Conservation (phyloP, 1,284 basidiomycete species). For the Singerocomus inundabilis region DNA sequence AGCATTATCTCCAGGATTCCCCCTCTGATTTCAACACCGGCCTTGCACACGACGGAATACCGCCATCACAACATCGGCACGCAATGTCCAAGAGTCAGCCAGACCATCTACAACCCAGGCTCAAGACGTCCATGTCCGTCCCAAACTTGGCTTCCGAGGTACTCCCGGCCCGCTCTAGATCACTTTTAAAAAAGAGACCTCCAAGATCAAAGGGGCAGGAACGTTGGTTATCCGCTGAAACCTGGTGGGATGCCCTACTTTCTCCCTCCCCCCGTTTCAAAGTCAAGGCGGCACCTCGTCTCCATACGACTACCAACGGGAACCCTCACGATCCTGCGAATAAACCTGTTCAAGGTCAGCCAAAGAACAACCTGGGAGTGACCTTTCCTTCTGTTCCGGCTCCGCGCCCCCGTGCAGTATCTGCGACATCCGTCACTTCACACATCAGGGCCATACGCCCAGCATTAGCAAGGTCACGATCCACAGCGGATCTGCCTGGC, state of each 20-base stretch:
- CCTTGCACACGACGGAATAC: neutral
- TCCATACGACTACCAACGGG: slow-evolving; percentile 24
- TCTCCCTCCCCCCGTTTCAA: slow-evolving; percentile 71
- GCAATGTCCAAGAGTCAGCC: slow-evolving; percentile 1
- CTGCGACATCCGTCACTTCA: slow-evolving; percentile 5
- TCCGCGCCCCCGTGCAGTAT: slow-evolving; percentile 25
- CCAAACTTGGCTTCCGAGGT: slow-evolving; percentile 51
- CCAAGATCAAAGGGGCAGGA: slow-evolving; percentile 44
- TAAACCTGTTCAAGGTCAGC: slow-evolving; percentile 39
- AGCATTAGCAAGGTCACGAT: slow-evolving; percentile 49
- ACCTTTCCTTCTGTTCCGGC: slow-evolving; percentile 9
- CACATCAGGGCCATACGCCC: slow-evolving; percentile 30
- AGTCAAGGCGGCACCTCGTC: slow-evolving; percentile 29
- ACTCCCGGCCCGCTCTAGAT: neutral
- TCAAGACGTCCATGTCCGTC: slow-evolving; percentile 56
- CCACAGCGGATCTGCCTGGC: slow-evolving; percentile 37
- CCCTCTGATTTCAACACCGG: neutral
- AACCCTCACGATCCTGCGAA: slow-evolving; percentile 51
- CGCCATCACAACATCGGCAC: slow-evolving; percentile 3
- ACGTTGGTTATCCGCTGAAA: slow-evolving; percentile 68
- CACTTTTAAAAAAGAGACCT: slow-evolving; percentile 11
- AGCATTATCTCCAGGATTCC: slow-evolving; percentile 1
- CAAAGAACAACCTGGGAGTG: neutral
- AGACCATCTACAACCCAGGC: slow-evolving; percentile 12
- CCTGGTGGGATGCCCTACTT: slow-evolving; percentile 75